Evolutionary conservation across 1,139 yeast species (phyloP).

Genomic region (Candida sanyaensis): DNA sequence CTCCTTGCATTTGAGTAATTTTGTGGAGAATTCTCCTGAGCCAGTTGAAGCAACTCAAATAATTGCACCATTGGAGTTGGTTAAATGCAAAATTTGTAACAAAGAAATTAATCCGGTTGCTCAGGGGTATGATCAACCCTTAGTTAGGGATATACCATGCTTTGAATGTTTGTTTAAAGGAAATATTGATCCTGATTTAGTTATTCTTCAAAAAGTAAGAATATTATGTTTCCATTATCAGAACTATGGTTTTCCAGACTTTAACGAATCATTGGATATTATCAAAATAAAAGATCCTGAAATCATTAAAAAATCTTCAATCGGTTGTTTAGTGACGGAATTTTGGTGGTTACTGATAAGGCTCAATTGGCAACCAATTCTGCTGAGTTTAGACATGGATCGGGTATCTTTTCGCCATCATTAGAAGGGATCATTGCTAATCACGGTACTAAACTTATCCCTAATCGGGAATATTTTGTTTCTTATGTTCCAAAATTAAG

Average conservation of each 20-base stretch:
- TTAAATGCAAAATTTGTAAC: slow-evolving; percentile 15
- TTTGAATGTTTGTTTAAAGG: slow-evolving; percentile 17
- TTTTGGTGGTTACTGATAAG: slow-evolving; percentile 12
- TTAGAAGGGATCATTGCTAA: slow-evolving; percentile 13
- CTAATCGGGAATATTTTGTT: slow-evolving; percentile 12
- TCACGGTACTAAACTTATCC: slow-evolving; percentile 10
- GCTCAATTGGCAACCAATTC: slow-evolving; percentile 11
- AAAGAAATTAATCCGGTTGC: slow-evolving; percentile 17
- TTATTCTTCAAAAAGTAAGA: slow-evolving; percentile 18
- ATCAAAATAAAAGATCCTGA: slow-evolving; percentile 6
- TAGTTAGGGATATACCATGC: slow-evolving; percentile 13
- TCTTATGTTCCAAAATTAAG: slow-evolving; percentile 19
- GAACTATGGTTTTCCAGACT: slow-evolving; percentile 16
- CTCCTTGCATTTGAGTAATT: slow-evolving; percentile 14
- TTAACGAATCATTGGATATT: slow-evolving; percentile 12
- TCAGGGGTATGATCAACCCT: slow-evolving; percentile 16
- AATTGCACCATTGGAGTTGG: background rate
- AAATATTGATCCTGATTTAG: slow-evolving; percentile 11
- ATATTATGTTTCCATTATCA: slow-evolving; percentile 19
- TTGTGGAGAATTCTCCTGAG: slow-evolving; percentile 6
- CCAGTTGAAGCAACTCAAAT: slow-evolving; percentile 7
- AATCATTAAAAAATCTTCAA: slow-evolving; percentile 15
- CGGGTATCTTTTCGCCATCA: slow-evolving; percentile 14
- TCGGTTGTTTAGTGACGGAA: slow-evolving; percentile 17
- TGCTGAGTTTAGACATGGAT: slow-evolving; percentile 13